Conservation (phyloP, 176 grass and related monocot genomes). For the Rhynchospora tenuis region DNA sequence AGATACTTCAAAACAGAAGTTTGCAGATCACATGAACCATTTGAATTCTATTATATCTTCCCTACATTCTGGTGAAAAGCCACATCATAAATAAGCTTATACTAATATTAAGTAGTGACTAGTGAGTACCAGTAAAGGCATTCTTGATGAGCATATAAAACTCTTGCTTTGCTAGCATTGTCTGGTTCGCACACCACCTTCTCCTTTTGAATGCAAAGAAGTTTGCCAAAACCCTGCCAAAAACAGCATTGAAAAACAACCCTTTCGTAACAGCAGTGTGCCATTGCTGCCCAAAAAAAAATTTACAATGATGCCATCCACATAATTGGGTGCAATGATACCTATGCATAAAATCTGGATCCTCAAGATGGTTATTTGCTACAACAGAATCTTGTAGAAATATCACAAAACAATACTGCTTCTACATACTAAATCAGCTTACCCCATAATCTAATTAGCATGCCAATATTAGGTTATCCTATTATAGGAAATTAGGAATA, state of each 20-base stretch:
- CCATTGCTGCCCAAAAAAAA: not conserved
- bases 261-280: not conserved
- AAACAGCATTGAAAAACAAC: not conserved
- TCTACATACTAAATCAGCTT: not conserved
- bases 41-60: not conserved
- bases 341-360: not conserved
- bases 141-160: slow-evolving; percentile 7
- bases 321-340: not conserved
- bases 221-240: not conserved
- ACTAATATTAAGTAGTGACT: not conserved
- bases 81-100: not conserved
- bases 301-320: not conserved
- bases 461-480: not conserved
- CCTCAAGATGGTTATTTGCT: not conserved
- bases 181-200: not conserved
- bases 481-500: not conserved
- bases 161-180: not conserved
- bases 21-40: not conserved
- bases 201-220: not conserved
- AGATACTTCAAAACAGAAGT: not conserved
- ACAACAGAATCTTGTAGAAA: not conserved
- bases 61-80: not conserved
- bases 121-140: not conserved
- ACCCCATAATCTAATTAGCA: not conserved
- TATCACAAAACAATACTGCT: not conserved